Evolutionary conservation across 192 early-diverging fungal species (phyloP).

Genomic region (Podila minutissima): DNA sequence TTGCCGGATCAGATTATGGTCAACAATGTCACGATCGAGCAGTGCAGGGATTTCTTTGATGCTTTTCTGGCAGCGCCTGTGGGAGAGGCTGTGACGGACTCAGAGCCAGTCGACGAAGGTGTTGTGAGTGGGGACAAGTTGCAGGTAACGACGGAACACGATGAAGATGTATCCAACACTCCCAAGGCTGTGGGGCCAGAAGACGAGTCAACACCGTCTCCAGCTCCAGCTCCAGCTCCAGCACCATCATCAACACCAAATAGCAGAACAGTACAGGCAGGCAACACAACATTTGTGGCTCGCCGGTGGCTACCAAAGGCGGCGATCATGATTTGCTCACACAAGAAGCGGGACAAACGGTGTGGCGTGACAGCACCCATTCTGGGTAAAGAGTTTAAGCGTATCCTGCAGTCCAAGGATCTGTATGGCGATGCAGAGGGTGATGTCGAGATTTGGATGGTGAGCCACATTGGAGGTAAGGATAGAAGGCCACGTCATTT

Average conservation of each 20-base stretch:
- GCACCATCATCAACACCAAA: background rate
- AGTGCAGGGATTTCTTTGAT: slow-evolving; percentile 39
- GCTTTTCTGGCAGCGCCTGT: slow-evolving; percentile 28
- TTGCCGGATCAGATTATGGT: slow-evolving; percentile 36
- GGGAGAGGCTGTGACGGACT: background rate
- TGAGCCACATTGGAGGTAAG: slow-evolving; percentile 68
- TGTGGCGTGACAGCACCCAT: slow-evolving; percentile 65
- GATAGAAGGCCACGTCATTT: no score
- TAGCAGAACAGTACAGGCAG: slow-evolving; percentile 3
- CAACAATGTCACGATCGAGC: slow-evolving; percentile 42
- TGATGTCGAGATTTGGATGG: slow-evolving; percentile 56
- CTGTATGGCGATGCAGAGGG: slow-evolving; percentile 38
- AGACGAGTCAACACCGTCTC: background rate
- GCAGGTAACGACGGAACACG: background rate
- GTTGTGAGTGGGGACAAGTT: no score
- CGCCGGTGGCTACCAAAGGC: slow-evolving; percentile 50
- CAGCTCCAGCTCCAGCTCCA: background rate
- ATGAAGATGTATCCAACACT: background rate
- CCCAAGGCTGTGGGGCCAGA: background rate
- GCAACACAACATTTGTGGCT: slow-evolving; percentile 25
- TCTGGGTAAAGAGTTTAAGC: slow-evolving; percentile 58
- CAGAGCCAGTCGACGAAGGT: background rate
- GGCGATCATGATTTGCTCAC: slow-evolving; percentile 66
- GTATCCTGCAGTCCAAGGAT: slow-evolving; percentile 54
- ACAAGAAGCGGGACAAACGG: slow-evolving; percentile 62